A percentile compares a stretch with the other conserved stretches of the same genome.
Evolutionary conservation across 2,329 filamentous ascomycete genomes (phyloP).

Genomic region (Alternaria sp.): DNA sequence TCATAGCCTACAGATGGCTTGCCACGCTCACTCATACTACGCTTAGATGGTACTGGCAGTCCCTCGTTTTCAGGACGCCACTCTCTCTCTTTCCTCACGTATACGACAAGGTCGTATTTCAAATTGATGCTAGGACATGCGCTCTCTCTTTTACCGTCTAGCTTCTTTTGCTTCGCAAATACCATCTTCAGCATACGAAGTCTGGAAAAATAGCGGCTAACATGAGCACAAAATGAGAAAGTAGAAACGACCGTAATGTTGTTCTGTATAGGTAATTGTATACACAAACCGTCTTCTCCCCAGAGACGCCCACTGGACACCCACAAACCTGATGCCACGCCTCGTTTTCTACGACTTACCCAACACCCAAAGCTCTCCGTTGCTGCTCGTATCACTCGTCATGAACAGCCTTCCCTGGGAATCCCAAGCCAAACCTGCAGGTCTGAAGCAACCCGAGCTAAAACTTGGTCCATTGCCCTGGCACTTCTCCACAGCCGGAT

Average conservation of each 20-base stretch:
- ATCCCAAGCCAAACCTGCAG: constrained; percentile 64
- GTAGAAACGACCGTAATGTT: neutral
- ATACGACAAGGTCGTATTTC: neutral
- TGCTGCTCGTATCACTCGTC: constrained; percentile 47
- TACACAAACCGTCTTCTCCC: neutral
- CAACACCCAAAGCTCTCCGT: constrained; percentile 45
- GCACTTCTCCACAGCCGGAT: constrained; percentile 62
- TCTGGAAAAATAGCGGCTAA: neutral
- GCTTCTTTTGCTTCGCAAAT: too few species aligned
- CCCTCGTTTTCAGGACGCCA: neutral
- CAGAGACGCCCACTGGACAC: neutral
- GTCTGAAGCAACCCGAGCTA: constrained; percentile 65
- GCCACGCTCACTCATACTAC: neutral
- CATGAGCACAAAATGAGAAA: neutral
- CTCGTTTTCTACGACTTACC: constrained; percentile 34
- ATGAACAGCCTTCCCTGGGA: constrained; percentile 65
- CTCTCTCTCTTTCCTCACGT: neutral
- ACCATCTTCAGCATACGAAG: neutral
- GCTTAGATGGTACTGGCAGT: neutral
- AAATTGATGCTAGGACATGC: neutral
- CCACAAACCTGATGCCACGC: neutral
- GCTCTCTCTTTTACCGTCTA: too few species aligned
- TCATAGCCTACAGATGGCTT: neutral
- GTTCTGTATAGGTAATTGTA: neutral
- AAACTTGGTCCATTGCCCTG: constrained; percentile 51